phyloP scores from a whole-genome alignment of 805 yeast genomes.

The Lipomyces orientalis region DNA sequence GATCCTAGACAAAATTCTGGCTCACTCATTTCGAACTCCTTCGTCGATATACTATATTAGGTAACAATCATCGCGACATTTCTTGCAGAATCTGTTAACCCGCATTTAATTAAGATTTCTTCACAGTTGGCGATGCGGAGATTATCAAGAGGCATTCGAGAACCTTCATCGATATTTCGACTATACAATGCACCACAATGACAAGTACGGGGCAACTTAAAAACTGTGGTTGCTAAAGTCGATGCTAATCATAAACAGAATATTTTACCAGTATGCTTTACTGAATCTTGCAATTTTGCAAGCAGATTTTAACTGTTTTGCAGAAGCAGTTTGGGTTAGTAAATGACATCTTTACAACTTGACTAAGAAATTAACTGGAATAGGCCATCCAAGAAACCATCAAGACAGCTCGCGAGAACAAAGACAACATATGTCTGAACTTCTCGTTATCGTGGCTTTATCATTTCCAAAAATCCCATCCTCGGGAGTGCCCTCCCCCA shows the following conservation, averaged over 20 bases:
- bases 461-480: conserved; percentile 70
- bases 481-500: conserved; percentile 58
- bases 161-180: conserved; percentile 69
- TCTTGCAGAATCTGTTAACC: background rate
- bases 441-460: conserved; percentile 76
- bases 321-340: conserved; percentile 58
- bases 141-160: conserved; percentile 61
- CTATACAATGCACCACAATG: conserved; percentile 66
- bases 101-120: conserved; percentile 54
- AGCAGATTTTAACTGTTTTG: conserved; percentile 67
- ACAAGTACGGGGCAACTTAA: background rate
- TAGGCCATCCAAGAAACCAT: conserved; percentile 86
- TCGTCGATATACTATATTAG: conserved; percentile 43
- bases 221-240: background rate
- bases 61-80: background rate
- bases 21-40: conserved; percentile 58
- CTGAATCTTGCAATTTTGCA: conserved; percentile 74
- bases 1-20: conserved; percentile 52
- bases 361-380: too few relatives aligned
- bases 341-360: background rate
- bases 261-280: conserved; percentile 77
- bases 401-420: conserved; percentile 82
- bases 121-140: conserved; percentile 53
- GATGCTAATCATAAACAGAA: background rate
- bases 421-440: conserved; percentile 73